Base-by-base conservation (phyloP, 169 alveolate genomes). In the Eimeria falciformis region DNA sequence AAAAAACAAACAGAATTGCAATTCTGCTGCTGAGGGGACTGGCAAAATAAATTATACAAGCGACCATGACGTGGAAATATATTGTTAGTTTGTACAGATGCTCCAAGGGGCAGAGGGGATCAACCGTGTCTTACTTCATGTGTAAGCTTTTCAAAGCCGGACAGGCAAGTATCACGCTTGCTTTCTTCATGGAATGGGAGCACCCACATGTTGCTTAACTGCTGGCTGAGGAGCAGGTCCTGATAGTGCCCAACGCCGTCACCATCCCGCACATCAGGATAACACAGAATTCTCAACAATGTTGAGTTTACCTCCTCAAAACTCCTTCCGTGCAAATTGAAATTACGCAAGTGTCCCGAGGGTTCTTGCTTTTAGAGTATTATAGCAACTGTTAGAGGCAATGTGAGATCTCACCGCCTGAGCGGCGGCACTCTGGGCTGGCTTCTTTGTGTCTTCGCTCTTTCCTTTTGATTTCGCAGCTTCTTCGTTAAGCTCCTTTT, bases 141-240 rank as follows among this genome's bases (percentile, higher is more conserved):
- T 14, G 87, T 33, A 29, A 87, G 92, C 79, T 66, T 53, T 55
- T 87, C 92, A 53, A 87, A 87, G 56, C 92, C 92, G 4, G 92
- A 87, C 23, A 87, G 87, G 66, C 92, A 87, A 47, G 87, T 73
- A 18, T 47, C 92, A 46, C 87, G 55, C 65, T 50, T 71, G 69
- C 21, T 23, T 9, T 87, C 92, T 23, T 87, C 75, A 43, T 69
- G 46, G 87, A 87, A 87, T 2, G 92, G 92, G 56, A 87, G 92
- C 50, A 55, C 83, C 92, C 92, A 87, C 84, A 87, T 77, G 40
- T 77, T 78, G 56, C 73, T 87, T 50, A 87, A 56, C 56, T 87
- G 92, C 79, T 87, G 87, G 53, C 79, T 87, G 46, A 87, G 71
- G 56, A 87, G 79, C 68, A 87, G 37, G 58, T 87, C 92, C 92